Evolutionary conservation across 768 basidiomycete genomes (phyloP).

Genomic region (Boletus subparvulus): DNA sequence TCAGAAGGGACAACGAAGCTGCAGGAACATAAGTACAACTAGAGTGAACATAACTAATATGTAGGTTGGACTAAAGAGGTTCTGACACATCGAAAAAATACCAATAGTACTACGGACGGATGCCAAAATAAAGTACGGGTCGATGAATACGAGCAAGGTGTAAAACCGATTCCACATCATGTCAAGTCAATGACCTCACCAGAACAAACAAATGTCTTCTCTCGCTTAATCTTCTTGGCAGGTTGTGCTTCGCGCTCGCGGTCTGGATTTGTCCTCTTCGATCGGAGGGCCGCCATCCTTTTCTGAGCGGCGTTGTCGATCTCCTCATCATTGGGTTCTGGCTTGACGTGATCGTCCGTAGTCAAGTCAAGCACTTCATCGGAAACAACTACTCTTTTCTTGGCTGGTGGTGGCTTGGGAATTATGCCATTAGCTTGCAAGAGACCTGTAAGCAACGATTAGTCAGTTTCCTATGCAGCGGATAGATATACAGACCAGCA

Average conservation of each 20-base stretch:
- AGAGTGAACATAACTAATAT: not conserved
- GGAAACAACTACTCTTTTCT: not conserved
- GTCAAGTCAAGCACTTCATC: slow-evolving; percentile 27
- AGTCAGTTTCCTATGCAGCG: not conserved
- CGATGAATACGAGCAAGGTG: not conserved
- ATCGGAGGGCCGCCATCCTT: not conserved
- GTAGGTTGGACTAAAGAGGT: not conserved
- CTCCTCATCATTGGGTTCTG: slow-evolving; percentile 3
- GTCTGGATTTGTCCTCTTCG: slow-evolving; percentile 5
- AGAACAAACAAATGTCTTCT: slow-evolving; percentile 11
- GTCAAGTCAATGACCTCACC: slow-evolving; percentile 34
- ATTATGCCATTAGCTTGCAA: slow-evolving; percentile 29
- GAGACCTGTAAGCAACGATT: slow-evolving; percentile 17
- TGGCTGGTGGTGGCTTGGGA: slow-evolving; percentile 10
- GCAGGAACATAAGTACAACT: not conserved
- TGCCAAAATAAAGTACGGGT: not conserved
- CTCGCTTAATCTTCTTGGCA: slow-evolving; percentile 29
- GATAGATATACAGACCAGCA: slow-evolving; percentile 15
- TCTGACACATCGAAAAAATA: not conserved
- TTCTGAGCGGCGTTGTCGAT: slow-evolving; percentile 7
- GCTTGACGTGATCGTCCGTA: slow-evolving; percentile 5
- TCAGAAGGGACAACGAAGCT: not conserved
- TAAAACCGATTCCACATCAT: slow-evolving; percentile 9
- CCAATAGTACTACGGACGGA: not conserved
- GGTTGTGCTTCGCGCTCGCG: slow-evolving; percentile 5